Evolutionary conservation across 768 basidiomycete genomes (phyloP).

Genomic region (Auricularia sp.): DNA sequence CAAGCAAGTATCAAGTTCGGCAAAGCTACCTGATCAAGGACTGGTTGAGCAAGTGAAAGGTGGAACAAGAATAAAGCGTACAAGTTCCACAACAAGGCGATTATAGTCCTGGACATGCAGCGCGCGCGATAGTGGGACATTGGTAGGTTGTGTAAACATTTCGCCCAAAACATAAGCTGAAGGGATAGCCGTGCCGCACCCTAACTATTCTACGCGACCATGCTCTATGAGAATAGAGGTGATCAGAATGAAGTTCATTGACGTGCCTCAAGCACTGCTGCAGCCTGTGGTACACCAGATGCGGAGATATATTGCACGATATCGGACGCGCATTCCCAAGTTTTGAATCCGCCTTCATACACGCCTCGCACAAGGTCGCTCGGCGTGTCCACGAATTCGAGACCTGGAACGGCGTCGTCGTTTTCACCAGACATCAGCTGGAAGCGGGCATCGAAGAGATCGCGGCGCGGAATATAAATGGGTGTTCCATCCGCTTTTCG

Average conservation of each 20-base stretch:
- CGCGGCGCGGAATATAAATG: slow-evolving; percentile 51
- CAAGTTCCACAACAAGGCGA: slow-evolving; percentile 62
- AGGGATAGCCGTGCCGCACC: slow-evolving; percentile 89
- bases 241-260: neutral
- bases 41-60: neutral
- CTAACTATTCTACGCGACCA: slow-evolving; percentile 43
- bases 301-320: slow-evolving; percentile 56
- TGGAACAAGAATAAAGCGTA: slow-evolving; percentile 15
- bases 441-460: slow-evolving; percentile 93
- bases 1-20: slow-evolving; percentile 73
- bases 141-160: slow-evolving; percentile 34
- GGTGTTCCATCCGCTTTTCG: neutral
- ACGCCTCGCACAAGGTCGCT: slow-evolving; percentile 86
- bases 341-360: slow-evolving; percentile 95
- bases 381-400: slow-evolving; percentile 66
- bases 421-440: slow-evolving; percentile 64
- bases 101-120: slow-evolving; percentile 93
- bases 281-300: slow-evolving; percentile 35
- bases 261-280: slow-evolving; percentile 63
- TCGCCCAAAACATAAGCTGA: slow-evolving; percentile 60
- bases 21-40: slow-evolving; percentile 34
- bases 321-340: slow-evolving; percentile 94
- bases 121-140: slow-evolving; percentile 12
- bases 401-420: slow-evolving; percentile 23
- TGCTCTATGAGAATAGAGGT: slow-evolving; percentile 3